Evolutionary conservation across 2,329 filamentous ascomycete genomes (phyloP), one percentile per base, ranked within the genome.

Genomic region (Plectosphaerella plurivora): DNA sequence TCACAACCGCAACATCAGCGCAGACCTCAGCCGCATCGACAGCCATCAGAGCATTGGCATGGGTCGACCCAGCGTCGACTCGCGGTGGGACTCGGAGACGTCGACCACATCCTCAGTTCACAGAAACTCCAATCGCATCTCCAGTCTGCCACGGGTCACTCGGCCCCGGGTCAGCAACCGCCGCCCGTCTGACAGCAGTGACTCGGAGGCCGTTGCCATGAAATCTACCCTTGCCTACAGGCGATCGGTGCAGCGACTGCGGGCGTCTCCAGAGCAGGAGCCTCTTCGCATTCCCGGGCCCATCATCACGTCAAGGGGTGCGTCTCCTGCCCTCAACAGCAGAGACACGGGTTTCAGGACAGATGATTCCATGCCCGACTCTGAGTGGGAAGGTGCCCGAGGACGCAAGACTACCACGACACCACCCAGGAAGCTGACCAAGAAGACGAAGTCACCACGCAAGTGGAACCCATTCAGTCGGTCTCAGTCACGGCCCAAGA

Each of bases 391-490:
- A 37, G 58, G 63, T 1, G 64, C 65, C 7, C 65, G 61, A 9
- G 68, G 68, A 4, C 62, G 64, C 7, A 53, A 63, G 11, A 58
- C 63, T 22, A 49, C 65, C 56, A 61, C 56, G 20, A 57, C 62
- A 18, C 51, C 63, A 1, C 69, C 78, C 0, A 84, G 77, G 65
- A 86, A 84, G 63, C 65, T 82, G 20, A 72, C 74, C 20, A 85
- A 83, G 63, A 73, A 74, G 50, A 63, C 75, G 1, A 77, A 73
- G 44, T 82, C 79, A 24, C 81, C 82, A 22, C 75, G 78, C 8
- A 84, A 79, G 58, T 87, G 83, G 83, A 86, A 84, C 56, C 63
- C 86, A 12, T 86, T 87, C 58, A 75, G 82, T 47, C 74, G 81
- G 46, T 78, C 78, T 0, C 77, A 81, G 28, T 74, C 66, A 36